Percentiles rank a stretch among this genome's conserved stretches.
Evolutionary conservation across 495 filamentous ascomycete species (phyloP).

Genomic region (Parathielavia appendiculata): DNA sequence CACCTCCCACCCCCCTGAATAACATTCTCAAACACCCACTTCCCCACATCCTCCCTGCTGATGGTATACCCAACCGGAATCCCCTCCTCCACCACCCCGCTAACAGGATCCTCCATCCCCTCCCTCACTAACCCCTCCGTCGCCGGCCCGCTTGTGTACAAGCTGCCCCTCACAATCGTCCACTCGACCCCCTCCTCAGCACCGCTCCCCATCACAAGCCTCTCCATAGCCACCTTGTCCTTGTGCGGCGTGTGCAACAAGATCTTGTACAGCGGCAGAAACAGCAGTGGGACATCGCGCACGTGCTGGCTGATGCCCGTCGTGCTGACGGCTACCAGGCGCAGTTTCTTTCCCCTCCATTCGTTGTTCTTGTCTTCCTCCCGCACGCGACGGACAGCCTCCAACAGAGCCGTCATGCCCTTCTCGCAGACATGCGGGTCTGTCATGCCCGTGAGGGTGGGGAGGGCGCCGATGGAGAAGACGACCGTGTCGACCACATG

Average conservation of each 20-base stretch:
- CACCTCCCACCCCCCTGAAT: slow-evolving; percentile 16
- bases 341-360: slow-evolving; percentile 29
- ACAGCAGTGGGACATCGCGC: slow-evolving; percentile 49
- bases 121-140: slow-evolving; percentile 19
- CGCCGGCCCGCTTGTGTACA: slow-evolving; percentile 24
- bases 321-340: slow-evolving; percentile 48
- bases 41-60: slow-evolving; percentile 39
- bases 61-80: slow-evolving; percentile 45
- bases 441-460: slow-evolving; percentile 30
- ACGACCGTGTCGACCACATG: slow-evolving; percentile 36
- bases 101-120: slow-evolving; percentile 36
- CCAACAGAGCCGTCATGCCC: slow-evolving; percentile 44
- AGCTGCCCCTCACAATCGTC: slow-evolving; percentile 44
- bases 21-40: slow-evolving; percentile 34
- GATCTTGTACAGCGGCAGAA: slow-evolving; percentile 49
- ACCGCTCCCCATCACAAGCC: slow-evolving; percentile 23
- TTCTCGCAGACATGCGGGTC: slow-evolving; percentile 56
- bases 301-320: slow-evolving; percentile 46
- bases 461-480: slow-evolving; percentile 44
- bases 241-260: slow-evolving; percentile 47
- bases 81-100: slow-evolving; percentile 21
- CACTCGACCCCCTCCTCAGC: slow-evolving; percentile 32
- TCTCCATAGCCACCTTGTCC: slow-evolving; percentile 60
- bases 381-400: slow-evolving; percentile 34
- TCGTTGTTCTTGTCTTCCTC: background rate